Conservation (phyloP, 2,329 filamentous ascomycete species). For the Fusarium metavorans region DNA sequence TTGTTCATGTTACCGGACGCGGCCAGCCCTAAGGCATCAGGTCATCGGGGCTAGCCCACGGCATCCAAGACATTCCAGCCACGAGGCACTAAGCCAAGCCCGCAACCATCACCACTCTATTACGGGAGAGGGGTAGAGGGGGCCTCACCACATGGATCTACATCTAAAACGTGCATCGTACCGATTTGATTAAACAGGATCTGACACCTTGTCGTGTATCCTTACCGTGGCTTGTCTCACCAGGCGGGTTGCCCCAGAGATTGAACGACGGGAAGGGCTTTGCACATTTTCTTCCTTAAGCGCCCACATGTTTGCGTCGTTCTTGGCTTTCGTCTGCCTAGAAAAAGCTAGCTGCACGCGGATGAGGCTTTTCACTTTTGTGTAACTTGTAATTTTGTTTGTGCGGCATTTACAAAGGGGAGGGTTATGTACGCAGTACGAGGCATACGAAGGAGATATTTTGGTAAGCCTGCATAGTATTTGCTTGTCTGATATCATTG, state of each 20-base stretch:
- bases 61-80: conserved; percentile 34
- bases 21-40: conserved; percentile 4
- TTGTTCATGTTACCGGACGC: conserved; percentile 11
- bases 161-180: not conserved
- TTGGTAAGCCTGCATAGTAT: not conserved
- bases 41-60: conserved; percentile 8
- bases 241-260: not conserved
- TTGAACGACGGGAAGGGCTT: not conserved
- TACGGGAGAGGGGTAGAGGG: not conserved
- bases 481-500: not conserved
- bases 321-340: conserved; percentile 1
- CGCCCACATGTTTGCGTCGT: not conserved
- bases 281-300: not conserved
- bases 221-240: conserved; percentile 1
- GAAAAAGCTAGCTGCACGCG: not conserved
- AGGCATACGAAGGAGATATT: not conserved
- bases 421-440: not conserved
- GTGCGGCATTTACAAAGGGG: not conserved
- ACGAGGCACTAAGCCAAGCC: conserved; percentile 18
- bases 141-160: not conserved
- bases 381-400: not conserved
- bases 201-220: not conserved
- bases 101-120: not conserved
- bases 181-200: not conserved
- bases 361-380: not conserved